Evolutionary conservation across 2,329 filamentous ascomycete genomes (phyloP).

Genomic region (Trichoderma sp.): DNA sequence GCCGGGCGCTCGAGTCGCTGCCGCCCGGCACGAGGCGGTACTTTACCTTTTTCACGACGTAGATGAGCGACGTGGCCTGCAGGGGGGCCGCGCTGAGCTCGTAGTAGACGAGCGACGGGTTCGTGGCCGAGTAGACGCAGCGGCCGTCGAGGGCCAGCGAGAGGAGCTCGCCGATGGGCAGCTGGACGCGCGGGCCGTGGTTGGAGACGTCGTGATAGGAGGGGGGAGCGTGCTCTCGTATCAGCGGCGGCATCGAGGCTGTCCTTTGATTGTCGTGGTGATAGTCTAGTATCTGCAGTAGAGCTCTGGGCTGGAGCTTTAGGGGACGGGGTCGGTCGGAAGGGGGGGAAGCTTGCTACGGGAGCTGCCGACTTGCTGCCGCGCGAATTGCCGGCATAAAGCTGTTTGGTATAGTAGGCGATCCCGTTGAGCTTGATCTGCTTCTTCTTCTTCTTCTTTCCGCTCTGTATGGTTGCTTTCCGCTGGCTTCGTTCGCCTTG

Average conservation of each 20-base stretch:
- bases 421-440: conserved; percentile 7
- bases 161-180: conserved; percentile 21
- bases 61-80: conserved; percentile 16
- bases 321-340: neutral
- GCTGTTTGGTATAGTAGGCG: neutral
- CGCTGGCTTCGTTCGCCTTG: too few species aligned
- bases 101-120: conserved; percentile 22
- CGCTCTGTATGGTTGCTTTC: too few species aligned
- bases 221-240: conserved; percentile 21
- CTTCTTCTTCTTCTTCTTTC: neutral
- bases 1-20: neutral
- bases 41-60: conserved; percentile 25
- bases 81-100: conserved; percentile 18
- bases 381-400: conserved; percentile 17
- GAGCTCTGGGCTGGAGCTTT: neutral
- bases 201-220: conserved; percentile 24
- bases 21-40: conserved; percentile 5
- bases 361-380: conserved; percentile 4
- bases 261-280: too few species aligned
- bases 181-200: conserved; percentile 14
- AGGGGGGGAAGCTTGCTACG: conserved; percentile 2
- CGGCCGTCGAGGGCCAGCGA: conserved; percentile 17
- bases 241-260: conserved; percentile 9
- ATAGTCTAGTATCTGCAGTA: too few species aligned
- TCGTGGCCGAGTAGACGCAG: conserved; percentile 17